Evolutionary conservation across 2,329 filamentous ascomycete genomes (phyloP), one percentile per base, ranked within the genome.

Genomic region (Coleophoma cylindrospora): DNA sequence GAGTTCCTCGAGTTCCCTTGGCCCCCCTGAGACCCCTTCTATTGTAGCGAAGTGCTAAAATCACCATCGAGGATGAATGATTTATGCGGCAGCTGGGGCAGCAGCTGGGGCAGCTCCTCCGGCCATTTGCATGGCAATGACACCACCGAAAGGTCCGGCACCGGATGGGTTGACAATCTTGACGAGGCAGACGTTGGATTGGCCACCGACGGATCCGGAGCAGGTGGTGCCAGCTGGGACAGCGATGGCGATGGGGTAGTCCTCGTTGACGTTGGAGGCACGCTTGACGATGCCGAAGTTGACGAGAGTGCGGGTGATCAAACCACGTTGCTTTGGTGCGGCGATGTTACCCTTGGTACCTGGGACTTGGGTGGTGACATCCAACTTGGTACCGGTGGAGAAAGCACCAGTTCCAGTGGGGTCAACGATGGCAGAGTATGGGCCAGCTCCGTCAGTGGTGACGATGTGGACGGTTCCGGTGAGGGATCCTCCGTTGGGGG

Each of bases 391-490:
- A 74, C 79, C 84, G 55, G 69, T 64, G 44, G 70, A 56, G 57
- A 59, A 61, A 12, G 52, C 62, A 21, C 74, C 81, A 4, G 80
- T 82, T 50, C 71, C 83, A 50, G 82, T 80, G 47, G 73, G 67
- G 60, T 84, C 83, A 64, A 86, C 79, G 73, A 81, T 81, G 70
- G 81, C 84, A 7, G 70, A 76, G 50, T 60, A 58, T 46, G 61
- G 61, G 15, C 83, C 83, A 52, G 79, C 83, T 51, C 83, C 83
- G 57, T 87, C 83, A 36, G 72, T 73, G 67, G 86, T 86, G 64
- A 86, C 81, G 64, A 86, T 82, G 68, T 85, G 83, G 10, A 86
- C 70, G 1, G 80, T 85, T 74, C 86, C 84, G 57, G 69, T 69
- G 53, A 86, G 58, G 49, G 72, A 58, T 50, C 83, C 83, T 45